Evolutionary conservation across 1,284 basidiomycete genomes (phyloP).

Genomic region (Cutaneotrichosporon dermatis): DNA sequence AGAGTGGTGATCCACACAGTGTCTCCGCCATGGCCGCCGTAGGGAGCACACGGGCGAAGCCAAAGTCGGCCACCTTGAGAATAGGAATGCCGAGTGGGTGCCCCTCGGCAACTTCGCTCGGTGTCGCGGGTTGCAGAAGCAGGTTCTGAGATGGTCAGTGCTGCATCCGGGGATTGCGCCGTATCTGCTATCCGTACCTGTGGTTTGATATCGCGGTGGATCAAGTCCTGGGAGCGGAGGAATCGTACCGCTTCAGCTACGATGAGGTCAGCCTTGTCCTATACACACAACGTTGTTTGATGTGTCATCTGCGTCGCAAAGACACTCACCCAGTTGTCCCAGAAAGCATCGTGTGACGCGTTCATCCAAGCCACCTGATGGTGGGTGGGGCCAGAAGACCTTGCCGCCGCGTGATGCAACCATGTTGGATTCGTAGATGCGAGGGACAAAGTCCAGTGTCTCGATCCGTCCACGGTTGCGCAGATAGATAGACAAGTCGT

Average conservation of each 20-base stretch:
- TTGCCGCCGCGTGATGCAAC: conserved; percentile 53
- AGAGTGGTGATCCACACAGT: conserved; percentile 92
- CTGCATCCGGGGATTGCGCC: not conserved
- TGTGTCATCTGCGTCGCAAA: not conserved
- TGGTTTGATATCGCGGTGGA: conserved; percentile 97
- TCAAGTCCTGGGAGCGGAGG: conserved; percentile 79
- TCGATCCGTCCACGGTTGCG: conserved; percentile 85
- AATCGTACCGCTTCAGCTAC: conserved; percentile 88
- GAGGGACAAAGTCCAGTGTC: conserved; percentile 72
- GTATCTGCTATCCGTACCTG: conserved; percentile 55
- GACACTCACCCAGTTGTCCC: conserved; percentile 74
- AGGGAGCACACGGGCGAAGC: conserved; percentile 89
- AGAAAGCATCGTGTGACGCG: conserved; percentile 88
- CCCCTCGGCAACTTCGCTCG: conserved; percentile 71
- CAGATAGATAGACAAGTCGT: conserved; percentile 93
- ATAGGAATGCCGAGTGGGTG: conserved; percentile 88
- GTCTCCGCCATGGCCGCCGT: conserved; percentile 95
- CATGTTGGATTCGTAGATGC: conserved; percentile 49
- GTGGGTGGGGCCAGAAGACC: conserved; percentile 84
- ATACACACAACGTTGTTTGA: not conserved
- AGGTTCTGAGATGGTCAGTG: conserved; percentile 63
- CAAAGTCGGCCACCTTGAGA: conserved; percentile 97
- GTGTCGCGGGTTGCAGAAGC: conserved; percentile 75
- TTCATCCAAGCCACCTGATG: conserved; percentile 84
- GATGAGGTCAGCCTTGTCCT: conserved; percentile 10